These are phyloP conservation scores for Neonectria faginata DNA, from an alignment of 2,329 filamentous ascomycete species.

Conservation along the genomic window DNA sequence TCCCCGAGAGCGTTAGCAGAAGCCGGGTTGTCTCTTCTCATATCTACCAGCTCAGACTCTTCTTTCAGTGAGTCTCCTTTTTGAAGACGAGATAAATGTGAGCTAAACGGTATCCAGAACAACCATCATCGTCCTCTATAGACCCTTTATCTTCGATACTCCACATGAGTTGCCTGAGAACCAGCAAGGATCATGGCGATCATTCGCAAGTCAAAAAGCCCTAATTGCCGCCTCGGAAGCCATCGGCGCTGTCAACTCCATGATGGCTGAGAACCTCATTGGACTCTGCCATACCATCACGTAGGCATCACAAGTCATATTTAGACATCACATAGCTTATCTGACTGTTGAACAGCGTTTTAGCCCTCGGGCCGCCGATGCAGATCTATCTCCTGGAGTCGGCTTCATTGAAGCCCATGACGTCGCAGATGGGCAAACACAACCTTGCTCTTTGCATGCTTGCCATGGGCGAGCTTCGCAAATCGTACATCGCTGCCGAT, in stretches of 20 bases:
- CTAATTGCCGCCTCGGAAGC: constrained; percentile 18
- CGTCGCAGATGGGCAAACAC: constrained; percentile 23
- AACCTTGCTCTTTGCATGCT: constrained; percentile 29
- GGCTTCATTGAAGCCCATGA: constrained; percentile 11
- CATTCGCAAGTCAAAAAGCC: constrained; percentile 12
- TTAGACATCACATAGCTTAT: not conserved
- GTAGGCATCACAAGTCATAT: constrained; percentile 2
- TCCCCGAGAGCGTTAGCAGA: not conserved
- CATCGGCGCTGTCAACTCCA: constrained; percentile 14
- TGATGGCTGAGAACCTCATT: constrained; percentile 21
- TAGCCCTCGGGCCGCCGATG: constrained; percentile 25
- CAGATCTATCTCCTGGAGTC: constrained; percentile 33
- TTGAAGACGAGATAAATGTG: no score
- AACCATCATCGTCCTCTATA: constrained; percentile 17
- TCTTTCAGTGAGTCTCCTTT: constrained; percentile 1
- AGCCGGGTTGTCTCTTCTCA: constrained; percentile 12
- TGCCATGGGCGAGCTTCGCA: constrained; percentile 21
- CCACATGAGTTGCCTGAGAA: not conserved
- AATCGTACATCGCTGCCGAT: constrained; percentile 24
- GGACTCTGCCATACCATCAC: constrained; percentile 17
- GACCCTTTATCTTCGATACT: constrained; percentile 11
- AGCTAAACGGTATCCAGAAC: not conserved
- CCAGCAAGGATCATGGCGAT: not conserved
- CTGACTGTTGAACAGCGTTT: constrained; percentile 8
- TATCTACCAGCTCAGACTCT: constrained; percentile 22